Evolutionary conservation across 2,329 filamentous ascomycete species (phyloP).

Genomic region (Colletotrichum cuscutae): DNA sequence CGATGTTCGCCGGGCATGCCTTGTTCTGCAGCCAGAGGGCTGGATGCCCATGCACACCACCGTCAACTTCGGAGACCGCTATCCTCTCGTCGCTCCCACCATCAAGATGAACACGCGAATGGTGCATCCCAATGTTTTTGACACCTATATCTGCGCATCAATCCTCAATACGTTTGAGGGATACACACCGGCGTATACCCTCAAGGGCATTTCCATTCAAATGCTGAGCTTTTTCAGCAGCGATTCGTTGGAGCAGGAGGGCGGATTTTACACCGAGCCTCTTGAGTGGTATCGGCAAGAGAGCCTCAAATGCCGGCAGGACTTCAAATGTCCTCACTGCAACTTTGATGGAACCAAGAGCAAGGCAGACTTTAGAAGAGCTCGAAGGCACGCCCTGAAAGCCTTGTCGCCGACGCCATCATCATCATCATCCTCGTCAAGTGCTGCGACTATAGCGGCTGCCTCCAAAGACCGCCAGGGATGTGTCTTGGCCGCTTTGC

Average conservation of each 20-base stretch:
- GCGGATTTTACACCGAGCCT: constrained; percentile 33
- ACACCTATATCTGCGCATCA: constrained; percentile 56
- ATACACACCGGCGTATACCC: constrained; percentile 61
- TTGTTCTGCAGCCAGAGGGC: constrained; percentile 53
- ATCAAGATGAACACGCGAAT: constrained; percentile 53
- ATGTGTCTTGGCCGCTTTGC: constrained; percentile 38
- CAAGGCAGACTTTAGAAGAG: constrained; percentile 11
- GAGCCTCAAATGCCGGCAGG: not conserved
- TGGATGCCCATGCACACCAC: constrained; percentile 55
- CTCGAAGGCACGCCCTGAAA: constrained; percentile 12
- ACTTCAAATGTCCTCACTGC: constrained; percentile 42
- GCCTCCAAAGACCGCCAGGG: not conserved
- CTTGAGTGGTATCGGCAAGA: constrained; percentile 41
- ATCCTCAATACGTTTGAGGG: constrained; percentile 54
- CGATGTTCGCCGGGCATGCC: constrained; percentile 51
- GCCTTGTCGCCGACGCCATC: not conserved
- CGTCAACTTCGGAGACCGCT: constrained; percentile 46
- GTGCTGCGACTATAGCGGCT: constrained; percentile 39
- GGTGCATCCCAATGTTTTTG: constrained; percentile 57
- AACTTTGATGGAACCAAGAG: constrained; percentile 26
- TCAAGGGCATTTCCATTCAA: constrained; percentile 61
- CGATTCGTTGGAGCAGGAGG: constrained; percentile 54
- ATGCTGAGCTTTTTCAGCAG: constrained; percentile 63
- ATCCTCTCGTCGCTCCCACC: constrained; percentile 51
- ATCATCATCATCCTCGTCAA: not conserved